These are phyloP conservation scores for Candida nitratophila DNA, from an alignment of 805 yeast species.

Conservation along the genomic window DNA sequence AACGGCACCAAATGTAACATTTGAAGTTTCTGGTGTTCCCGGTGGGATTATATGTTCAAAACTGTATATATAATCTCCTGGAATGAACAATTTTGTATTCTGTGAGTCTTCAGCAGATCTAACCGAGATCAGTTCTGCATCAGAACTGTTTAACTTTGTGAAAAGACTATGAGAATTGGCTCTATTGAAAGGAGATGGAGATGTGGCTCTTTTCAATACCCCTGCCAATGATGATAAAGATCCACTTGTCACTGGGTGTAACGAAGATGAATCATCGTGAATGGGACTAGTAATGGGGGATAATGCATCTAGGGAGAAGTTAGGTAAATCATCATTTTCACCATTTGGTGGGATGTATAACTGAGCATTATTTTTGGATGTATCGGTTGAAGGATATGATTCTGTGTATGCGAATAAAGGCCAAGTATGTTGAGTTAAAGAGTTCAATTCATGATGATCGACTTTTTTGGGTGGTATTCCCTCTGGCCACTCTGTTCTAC, in stretches of 20 bases:
- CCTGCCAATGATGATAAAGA: constrained; percentile 22
- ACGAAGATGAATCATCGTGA: neutral
- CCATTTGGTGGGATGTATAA: constrained; percentile 26
- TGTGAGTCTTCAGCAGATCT: constrained; percentile 13
- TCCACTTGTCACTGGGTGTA: constrained; percentile 8
- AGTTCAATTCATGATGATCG: constrained; percentile 58
- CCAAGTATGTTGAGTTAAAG: constrained; percentile 79
- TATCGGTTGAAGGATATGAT: constrained; percentile 18
- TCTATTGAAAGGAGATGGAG: constrained; percentile 13
- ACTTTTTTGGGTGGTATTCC: constrained; percentile 89
- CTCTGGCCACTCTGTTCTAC: constrained; percentile 94
- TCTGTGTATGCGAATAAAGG: constrained; percentile 58
- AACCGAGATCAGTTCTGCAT: constrained; percentile 14
- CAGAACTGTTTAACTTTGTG: constrained; percentile 5
- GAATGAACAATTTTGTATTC: constrained; percentile 42
- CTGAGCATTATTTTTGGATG: constrained; percentile 41
- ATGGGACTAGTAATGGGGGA: constrained; percentile 23
- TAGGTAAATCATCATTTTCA: constrained; percentile 25
- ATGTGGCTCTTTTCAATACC: constrained; percentile 20
- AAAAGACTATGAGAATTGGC: constrained; percentile 1
- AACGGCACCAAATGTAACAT: constrained; percentile 78
- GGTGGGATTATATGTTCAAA: constrained; percentile 86
- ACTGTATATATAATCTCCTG: constrained; percentile 89
- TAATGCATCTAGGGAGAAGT: constrained; percentile 28
- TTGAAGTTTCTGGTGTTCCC: constrained; percentile 72